Evolutionary conservation across 768 basidiomycete species (phyloP).

Genomic region (Rhodotorula diobovata): DNA sequence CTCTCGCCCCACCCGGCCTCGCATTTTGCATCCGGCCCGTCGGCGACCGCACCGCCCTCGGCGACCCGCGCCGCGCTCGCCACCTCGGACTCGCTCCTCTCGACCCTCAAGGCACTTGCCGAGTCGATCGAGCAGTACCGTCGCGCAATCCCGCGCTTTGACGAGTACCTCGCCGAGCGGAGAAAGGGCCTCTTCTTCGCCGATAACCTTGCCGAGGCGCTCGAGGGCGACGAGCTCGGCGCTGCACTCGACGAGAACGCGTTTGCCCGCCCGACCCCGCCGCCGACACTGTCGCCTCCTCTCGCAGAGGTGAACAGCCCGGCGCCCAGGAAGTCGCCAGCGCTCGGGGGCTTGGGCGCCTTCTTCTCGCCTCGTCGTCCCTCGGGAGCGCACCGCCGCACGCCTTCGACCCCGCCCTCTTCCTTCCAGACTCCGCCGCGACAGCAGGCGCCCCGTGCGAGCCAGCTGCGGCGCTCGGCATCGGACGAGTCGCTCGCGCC

Average conservation of each 20-base stretch:
- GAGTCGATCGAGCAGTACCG: constrained; percentile 77
- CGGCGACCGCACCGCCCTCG: constrained; percentile 4
- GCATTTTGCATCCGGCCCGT: background rate
- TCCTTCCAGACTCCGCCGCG: constrained; percentile 44
- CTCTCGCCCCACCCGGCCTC: constrained; percentile 13
- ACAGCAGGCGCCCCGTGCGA: background rate
- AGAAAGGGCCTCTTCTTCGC: constrained; percentile 84
- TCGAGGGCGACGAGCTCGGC: constrained; percentile 58
- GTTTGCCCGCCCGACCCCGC: constrained; percentile 11
- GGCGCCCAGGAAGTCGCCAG: constrained; percentile 41
- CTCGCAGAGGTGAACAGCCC: constrained; percentile 44
- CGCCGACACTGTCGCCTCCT: background rate
- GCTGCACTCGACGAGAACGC: constrained; percentile 15
- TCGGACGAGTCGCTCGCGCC: constrained; percentile 24
- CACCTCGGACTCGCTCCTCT: constrained; percentile 53
- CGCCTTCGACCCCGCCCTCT: constrained; percentile 48
- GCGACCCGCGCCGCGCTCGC: constrained; percentile 23
- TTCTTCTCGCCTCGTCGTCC: constrained; percentile 44
- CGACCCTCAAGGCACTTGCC: constrained; percentile 73
- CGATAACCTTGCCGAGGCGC: constrained; percentile 84
- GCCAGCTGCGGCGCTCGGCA: constrained; percentile 6
- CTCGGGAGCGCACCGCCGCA: constrained; percentile 11
- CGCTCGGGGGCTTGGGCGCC: constrained; percentile 57
- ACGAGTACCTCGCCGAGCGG: constrained; percentile 75
- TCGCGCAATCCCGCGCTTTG: constrained; percentile 68